Conservation (phyloP, 2,329 filamentous ascomycete genomes). For the Penicillium sp. region DNA sequence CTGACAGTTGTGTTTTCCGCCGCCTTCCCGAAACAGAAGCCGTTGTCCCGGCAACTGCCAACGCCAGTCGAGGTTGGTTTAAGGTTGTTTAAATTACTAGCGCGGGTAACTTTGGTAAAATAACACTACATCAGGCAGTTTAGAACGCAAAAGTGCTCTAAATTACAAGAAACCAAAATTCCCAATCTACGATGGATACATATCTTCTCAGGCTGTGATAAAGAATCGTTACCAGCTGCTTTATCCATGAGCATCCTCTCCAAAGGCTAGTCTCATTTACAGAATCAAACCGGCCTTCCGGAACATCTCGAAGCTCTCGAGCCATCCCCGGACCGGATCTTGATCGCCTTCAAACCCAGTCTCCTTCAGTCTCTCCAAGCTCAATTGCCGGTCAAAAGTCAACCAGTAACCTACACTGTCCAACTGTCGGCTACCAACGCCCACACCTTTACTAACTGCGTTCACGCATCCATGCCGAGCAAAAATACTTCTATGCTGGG, state of each 20-base stretch:
- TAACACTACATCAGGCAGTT: neutral
- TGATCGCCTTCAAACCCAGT: constrained; percentile 40
- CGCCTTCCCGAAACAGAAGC: neutral
- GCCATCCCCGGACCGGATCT: constrained; percentile 39
- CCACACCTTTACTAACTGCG: constrained; percentile 32
- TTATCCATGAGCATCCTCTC: too few species aligned
- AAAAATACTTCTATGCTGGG: constrained; percentile 28
- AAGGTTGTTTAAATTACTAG: neutral
- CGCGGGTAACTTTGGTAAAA: neutral
- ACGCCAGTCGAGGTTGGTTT: neutral
- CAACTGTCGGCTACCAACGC: constrained; percentile 36
- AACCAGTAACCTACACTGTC: constrained; percentile 47
- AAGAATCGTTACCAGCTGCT: too few species aligned
- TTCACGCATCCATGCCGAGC: constrained; percentile 19
- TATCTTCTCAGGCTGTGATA: too few species aligned
- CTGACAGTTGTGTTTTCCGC: neutral
- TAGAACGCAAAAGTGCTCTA: neutral
- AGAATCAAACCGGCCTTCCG: constrained; percentile 40
- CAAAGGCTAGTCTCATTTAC: too few species aligned
- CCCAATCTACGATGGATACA: neutral
- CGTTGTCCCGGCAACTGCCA: constrained; percentile 5
- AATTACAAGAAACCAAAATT: neutral
- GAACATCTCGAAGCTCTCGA: constrained; percentile 43
- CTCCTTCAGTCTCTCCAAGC: constrained; percentile 36
- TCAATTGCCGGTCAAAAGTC: constrained; percentile 48